phyloP scores from a whole-genome alignment of 148 eudicot species.

The Fagopyrum homotropicum region DNA sequence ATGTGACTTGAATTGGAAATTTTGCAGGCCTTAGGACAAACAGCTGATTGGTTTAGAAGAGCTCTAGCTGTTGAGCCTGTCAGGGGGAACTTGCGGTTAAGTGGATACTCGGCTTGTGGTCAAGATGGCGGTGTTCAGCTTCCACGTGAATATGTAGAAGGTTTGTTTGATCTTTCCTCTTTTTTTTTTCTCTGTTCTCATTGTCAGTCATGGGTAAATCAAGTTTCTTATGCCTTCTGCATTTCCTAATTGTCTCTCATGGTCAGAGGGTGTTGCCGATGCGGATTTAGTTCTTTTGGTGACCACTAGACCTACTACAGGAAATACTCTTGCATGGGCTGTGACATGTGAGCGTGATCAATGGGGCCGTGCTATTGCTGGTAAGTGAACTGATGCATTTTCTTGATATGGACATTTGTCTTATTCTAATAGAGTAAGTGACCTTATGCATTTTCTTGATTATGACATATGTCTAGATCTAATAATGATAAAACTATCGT shows the following conservation, averaged over 20 bases:
- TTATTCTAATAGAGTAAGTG: neutral
- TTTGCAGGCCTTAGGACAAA: constrained; percentile 80
- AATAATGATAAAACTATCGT: neutral
- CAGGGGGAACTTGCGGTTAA: constrained; percentile 80
- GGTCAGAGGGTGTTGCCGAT: constrained; percentile 79
- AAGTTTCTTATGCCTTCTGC: constrained; percentile 6
- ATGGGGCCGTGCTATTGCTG: constrained; percentile 99
- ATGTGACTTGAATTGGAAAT: constrained; percentile 15
- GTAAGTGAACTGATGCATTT: constrained; percentile 26
- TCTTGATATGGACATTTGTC: neutral
- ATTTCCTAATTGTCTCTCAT: neutral
- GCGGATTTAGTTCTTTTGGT: constrained; percentile 95
- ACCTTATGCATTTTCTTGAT: neutral
- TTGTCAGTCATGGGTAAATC: neutral
- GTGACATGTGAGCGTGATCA: constrained; percentile 99
- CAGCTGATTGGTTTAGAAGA: constrained; percentile 91
- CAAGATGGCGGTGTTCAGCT: constrained; percentile 99
- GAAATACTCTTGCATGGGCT: constrained; percentile 98
- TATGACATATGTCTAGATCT: neutral
- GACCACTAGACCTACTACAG: constrained; percentile 96
- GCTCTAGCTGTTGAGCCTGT: constrained; percentile 96
- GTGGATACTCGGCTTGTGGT: constrained; percentile 99
- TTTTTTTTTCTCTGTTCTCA: neutral
- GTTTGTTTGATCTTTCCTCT: constrained; percentile 24
- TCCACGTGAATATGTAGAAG: constrained; percentile 90